Evolutionary conservation across 257 asterid species (phyloP).

Genomic region (Cinchona pubescens): DNA sequence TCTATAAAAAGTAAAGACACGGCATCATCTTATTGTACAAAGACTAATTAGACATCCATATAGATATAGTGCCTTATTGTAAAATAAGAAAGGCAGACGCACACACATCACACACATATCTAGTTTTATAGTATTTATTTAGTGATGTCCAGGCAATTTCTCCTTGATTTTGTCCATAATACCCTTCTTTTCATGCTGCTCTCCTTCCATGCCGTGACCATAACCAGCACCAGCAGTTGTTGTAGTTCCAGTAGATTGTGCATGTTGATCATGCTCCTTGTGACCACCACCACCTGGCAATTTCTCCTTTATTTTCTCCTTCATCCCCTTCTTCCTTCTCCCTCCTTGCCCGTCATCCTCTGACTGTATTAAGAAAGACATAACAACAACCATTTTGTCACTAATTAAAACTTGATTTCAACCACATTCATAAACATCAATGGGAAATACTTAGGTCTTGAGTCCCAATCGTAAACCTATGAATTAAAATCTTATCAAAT

Average conservation of each 20-base stretch:
- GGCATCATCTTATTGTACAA: too few species aligned
- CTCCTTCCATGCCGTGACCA: conserved; percentile 28
- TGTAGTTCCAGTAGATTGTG: not conserved
- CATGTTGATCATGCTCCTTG: conserved; percentile 29
- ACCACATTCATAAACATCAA: too few species aligned
- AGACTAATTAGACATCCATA: too few species aligned
- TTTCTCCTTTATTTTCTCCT: conserved; percentile 46
- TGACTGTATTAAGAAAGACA: conserved; percentile 16
- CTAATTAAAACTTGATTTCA: too few species aligned
- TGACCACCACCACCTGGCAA: conserved; percentile 51
- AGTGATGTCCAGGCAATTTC: conserved; percentile 54
- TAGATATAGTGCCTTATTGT: too few species aligned
- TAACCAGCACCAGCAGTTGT: conserved; percentile 25
- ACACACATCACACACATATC: too few species aligned
- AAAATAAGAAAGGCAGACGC: too few species aligned
- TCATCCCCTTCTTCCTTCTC: conserved; percentile 43
- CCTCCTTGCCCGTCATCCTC: conserved; percentile 54
- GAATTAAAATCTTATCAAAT: too few species aligned
- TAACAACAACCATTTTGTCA: not conserved
- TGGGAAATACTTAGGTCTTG: too few species aligned
- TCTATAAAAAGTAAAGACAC: too few species aligned
- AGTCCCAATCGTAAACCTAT: too few species aligned
- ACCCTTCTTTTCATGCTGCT: conserved; percentile 68
- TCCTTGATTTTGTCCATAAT: conserved; percentile 76
- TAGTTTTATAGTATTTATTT: too few species aligned